Percentiles rank a stretch among this genome's conserved stretches.
These are phyloP conservation scores for Graphium sp. DNA, from an alignment of 2,329 filamentous ascomycete species.

Conservation along the genomic window DNA sequence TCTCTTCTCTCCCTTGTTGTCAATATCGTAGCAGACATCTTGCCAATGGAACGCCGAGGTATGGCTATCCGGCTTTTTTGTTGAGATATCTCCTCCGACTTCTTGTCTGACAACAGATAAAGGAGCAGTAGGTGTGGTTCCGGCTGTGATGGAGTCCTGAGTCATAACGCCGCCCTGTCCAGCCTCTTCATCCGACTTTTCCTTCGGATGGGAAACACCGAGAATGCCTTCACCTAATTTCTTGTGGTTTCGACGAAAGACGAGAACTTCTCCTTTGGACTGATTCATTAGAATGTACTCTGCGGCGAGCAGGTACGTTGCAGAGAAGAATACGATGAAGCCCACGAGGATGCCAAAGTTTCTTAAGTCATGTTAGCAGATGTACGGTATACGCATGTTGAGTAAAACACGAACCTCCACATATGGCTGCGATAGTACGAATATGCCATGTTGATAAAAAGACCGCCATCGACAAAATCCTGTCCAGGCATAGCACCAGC, in stretches of 20 bases:
- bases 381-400: too few species aligned
- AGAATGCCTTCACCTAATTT: slow-evolving; percentile 41
- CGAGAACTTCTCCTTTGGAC: slow-evolving; percentile 37
- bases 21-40: slow-evolving; percentile 43
- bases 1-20: slow-evolving; percentile 48
- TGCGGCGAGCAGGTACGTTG: slow-evolving; percentile 28
- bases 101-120: slow-evolving; percentile 8
- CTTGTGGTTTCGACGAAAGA: slow-evolving; percentile 37
- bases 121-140: neutral
- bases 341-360: slow-evolving; percentile 40
- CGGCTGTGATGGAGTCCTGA: neutral
- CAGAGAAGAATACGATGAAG: slow-evolving; percentile 28
- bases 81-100: neutral
- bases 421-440: slow-evolving; percentile 25
- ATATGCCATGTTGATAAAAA: slow-evolving; percentile 23
- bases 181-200: slow-evolving; percentile 30
- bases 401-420: slow-evolving; percentile 17
- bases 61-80: slow-evolving; percentile 8
- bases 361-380: slow-evolving; percentile 30
- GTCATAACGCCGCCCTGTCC: slow-evolving; percentile 8
- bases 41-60: slow-evolving; percentile 52
- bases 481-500: slow-evolving; percentile 26
- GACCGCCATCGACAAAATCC: slow-evolving; percentile 22
- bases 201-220: slow-evolving; percentile 37
- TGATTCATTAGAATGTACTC: slow-evolving; percentile 30